phyloP scores from a whole-genome alignment of 768 basidiomycete species.

The Trametes punicea region DNA sequence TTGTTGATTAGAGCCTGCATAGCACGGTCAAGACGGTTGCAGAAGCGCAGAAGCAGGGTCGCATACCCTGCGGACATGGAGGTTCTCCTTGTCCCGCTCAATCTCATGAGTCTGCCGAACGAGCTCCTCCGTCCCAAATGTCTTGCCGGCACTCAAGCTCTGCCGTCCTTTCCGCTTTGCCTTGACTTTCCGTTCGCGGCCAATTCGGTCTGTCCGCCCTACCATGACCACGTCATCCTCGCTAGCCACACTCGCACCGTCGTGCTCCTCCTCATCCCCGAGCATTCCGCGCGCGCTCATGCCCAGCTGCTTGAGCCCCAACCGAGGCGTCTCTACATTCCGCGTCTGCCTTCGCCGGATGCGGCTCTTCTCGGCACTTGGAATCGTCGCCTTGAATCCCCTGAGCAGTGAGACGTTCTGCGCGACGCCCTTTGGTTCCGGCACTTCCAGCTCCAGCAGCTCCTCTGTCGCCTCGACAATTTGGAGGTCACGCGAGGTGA shows the following conservation, averaged over 20 bases:
- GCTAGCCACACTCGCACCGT: slow-evolving; percentile 61
- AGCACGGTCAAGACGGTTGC: slow-evolving; percentile 4
- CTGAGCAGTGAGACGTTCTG: slow-evolving; percentile 76
- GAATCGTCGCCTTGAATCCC: slow-evolving; percentile 94
- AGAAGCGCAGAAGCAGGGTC: slow-evolving; percentile 9
- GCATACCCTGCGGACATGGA: slow-evolving; percentile 83
- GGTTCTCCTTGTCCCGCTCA: slow-evolving; percentile 84
- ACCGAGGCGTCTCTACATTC: slow-evolving; percentile 68
- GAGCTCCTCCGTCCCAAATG: slow-evolving; percentile 81
- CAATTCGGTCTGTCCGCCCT: slow-evolving; percentile 19
- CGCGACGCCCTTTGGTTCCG: slow-evolving; percentile 69
- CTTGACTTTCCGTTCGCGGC: slow-evolving; percentile 33
- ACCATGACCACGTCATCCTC: slow-evolving; percentile 77
- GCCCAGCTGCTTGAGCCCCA: slow-evolving; percentile 79
- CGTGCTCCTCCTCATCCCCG: slow-evolving; percentile 44
- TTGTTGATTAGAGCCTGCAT: slow-evolving; percentile 74
- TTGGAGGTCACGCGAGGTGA: slow-evolving; percentile 81
- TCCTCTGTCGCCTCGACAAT: slow-evolving; percentile 81
- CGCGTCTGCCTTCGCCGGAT: slow-evolving; percentile 75
- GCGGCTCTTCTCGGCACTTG: slow-evolving; percentile 79
- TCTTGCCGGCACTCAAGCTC: slow-evolving; percentile 65
- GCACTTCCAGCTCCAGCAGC: slow-evolving; percentile 65
- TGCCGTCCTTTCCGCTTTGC: slow-evolving; percentile 53
- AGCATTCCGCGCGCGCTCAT: slow-evolving; percentile 75
- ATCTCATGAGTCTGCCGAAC: slow-evolving; percentile 84